These are phyloP conservation scores for Zoysia japonica DNA, from an alignment of 176 grass and related monocot species.

Conservation along the genomic window DNA sequence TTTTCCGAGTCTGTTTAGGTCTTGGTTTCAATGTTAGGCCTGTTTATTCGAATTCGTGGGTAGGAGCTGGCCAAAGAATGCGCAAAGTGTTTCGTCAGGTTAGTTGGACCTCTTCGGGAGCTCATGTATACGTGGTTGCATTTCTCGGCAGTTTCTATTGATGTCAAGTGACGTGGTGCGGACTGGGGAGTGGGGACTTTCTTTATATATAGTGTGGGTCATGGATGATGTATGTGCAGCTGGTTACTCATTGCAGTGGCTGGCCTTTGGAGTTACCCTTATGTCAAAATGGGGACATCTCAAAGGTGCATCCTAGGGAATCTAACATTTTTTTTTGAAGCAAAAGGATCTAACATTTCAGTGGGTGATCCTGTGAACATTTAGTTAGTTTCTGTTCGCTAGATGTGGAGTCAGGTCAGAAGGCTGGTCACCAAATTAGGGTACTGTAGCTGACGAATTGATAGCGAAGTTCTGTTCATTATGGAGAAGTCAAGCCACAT, in stretches of 20 bases:
- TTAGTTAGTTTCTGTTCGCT: not conserved
- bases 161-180: not conserved
- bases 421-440: not conserved
- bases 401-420: constrained; percentile 5
- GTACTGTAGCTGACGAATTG: not conserved
- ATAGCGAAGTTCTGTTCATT: not conserved
- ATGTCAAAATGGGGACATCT: not conserved
- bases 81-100: not conserved
- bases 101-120: not conserved
- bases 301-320: not conserved
- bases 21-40: constrained; percentile 7
- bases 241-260: not conserved
- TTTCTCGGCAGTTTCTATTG: not conserved
- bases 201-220: constrained; percentile 1
- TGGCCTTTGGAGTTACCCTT: not conserved
- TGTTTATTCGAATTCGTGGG: not conserved
- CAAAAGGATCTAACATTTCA: not conserved
- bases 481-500: not conserved
- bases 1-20: not conserved
- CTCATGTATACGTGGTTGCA: not conserved
- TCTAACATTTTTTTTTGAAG: not conserved
- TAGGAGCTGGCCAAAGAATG: not conserved
- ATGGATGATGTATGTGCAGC: not conserved
- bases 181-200: not conserved
- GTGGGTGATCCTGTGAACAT: not conserved